Evolutionary conservation across 192 early-diverging fungal species (phyloP), one percentile per base, ranked within the genome.

Genomic region (Dimargaris verticillata): DNA sequence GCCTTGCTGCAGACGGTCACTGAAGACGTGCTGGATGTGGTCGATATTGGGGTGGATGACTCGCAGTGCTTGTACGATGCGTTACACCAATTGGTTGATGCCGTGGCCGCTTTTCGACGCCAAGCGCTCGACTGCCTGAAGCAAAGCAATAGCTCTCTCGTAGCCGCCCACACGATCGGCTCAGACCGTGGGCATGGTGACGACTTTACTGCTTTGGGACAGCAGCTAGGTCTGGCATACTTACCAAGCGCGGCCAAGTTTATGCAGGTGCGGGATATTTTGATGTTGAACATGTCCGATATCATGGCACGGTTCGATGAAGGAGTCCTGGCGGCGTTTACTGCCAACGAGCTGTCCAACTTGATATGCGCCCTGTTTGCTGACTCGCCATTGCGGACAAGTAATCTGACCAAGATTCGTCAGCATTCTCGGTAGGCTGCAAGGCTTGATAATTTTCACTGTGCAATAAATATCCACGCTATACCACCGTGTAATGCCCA

Each of bases 21-120:
- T 5, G 43, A 59, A 11, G 57, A 59, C 6, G 43, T 44, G 13
- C 42, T 59, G 14, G 57, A 59, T 59, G 20, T 59, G 7, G 57
- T 59, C 15, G 57, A 59, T 59, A 59, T 59, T 18, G 57, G 57
- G 7, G 57, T 59, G n/a, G 57, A 59, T 17, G 57, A 59, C 38
- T 59, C 57, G 6, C 5, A 59, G 22, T 12, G n/a, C 20, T 38
- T 59, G 22, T 38, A 59, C 43, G 57, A 41, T 18, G n/a, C 42
- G 17, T n/a, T 59, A n/a, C 33, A 33, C n/a, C 17, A 13, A 7
- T 25, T 59, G 11, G 42, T 20, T 17, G 20, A n/a, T 7, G 42
- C 57, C 11, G n/a, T 44, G 14, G n/a, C 11, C 33, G 26, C 5
- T 7, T 43, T 59, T 44, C 15, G 43, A 38, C 33, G 33, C 33